Evolutionary conservation across 768 basidiomycete genomes (phyloP).

Genomic region (Epithele typhae): DNA sequence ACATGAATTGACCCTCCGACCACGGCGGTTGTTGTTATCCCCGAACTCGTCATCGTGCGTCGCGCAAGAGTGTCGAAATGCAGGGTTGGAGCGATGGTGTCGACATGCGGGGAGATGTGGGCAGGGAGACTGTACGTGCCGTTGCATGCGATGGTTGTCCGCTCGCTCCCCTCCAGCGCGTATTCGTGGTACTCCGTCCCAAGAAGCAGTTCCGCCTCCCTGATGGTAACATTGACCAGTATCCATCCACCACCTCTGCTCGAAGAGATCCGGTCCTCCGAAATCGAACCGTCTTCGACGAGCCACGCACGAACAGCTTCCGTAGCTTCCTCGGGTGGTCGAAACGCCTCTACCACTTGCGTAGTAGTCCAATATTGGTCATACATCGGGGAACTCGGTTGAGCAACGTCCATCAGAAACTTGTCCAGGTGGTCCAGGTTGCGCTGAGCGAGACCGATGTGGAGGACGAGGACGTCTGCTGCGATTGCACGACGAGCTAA

Average conservation of each 20-base stretch:
- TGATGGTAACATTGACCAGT: too few species aligned
- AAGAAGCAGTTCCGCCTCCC: too few species aligned
- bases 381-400: slow-evolving; percentile 44
- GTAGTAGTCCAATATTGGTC: slow-evolving; percentile 44
- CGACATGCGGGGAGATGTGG: slow-evolving; percentile 51
- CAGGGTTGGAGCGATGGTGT: slow-evolving; percentile 32
- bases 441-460: slow-evolving; percentile 46
- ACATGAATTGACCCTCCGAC: background rate
- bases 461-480: slow-evolving; percentile 36
- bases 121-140: slow-evolving; percentile 57
- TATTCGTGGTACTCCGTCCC: too few species aligned
- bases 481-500: slow-evolving; percentile 31
- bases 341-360: slow-evolving; percentile 39
- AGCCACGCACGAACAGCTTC: slow-evolving; percentile 41
- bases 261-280: slow-evolving; percentile 27
- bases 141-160: slow-evolving; percentile 44
- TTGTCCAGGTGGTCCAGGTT: slow-evolving; percentile 42
- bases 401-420: slow-evolving; percentile 41
- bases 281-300: slow-evolving; percentile 32
- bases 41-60: background rate
- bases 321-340: slow-evolving; percentile 37
- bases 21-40: background rate
- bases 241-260: too few species aligned
- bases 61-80: slow-evolving; percentile 52
- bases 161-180: too few species aligned